These are phyloP conservation scores for Xylariaceae sp. DNA, from an alignment of 2,329 filamentous ascomycete genomes.

Conservation along the genomic window DNA sequence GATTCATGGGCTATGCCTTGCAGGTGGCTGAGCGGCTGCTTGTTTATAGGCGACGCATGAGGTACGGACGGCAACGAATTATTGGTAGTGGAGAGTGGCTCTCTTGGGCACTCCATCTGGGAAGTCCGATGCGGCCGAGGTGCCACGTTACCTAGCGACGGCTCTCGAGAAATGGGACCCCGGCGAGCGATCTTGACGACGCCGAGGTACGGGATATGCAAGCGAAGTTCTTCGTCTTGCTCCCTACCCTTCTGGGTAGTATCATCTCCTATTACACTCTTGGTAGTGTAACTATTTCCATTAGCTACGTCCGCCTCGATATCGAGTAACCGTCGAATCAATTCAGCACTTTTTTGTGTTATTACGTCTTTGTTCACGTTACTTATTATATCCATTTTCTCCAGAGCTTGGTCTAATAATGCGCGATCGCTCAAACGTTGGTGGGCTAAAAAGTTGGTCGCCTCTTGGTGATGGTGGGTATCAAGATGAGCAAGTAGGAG, in stretches of 20 bases:
- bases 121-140: no score
- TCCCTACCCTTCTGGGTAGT: no score
- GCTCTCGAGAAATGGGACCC: no score
- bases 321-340: neutral
- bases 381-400: constrained; percentile 2
- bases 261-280: neutral
- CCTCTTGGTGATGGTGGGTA: no score
- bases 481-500: constrained; percentile 44
- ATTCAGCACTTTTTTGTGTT: neutral
- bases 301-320: constrained; percentile 1
- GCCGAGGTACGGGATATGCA: constrained; percentile 6
- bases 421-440: constrained; percentile 13
- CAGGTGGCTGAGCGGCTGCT: no score
- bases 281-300: neutral
- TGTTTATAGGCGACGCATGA: no score
- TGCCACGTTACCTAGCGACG: no score
- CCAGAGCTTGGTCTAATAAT: neutral
- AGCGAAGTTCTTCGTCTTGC: neutral
- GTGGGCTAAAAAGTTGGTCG: no score
- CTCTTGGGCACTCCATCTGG: no score
- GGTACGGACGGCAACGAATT: no score
- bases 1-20: no score
- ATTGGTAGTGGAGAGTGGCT: no score
- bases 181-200: constrained; percentile 17
- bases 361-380: constrained; percentile 4